Evolutionary conservation across 2,329 filamentous ascomycete genomes (phyloP).

Genomic region (Lachnellula hyalina): DNA sequence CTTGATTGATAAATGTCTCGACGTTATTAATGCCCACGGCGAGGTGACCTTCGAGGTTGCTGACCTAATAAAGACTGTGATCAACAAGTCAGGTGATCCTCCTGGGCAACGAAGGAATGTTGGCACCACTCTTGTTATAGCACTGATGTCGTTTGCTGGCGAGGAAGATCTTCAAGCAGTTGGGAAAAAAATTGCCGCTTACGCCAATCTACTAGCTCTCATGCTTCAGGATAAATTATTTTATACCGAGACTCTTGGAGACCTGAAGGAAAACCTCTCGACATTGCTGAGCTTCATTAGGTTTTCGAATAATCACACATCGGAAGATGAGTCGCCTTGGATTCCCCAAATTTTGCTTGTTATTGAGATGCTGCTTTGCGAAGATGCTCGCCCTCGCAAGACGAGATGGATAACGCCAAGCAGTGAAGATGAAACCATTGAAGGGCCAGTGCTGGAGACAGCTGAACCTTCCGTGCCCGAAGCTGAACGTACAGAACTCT

Average conservation of each 20-base stretch:
- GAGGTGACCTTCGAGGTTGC: constrained; percentile 86
- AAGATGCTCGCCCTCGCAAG: constrained; percentile 75
- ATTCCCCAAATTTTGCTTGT: constrained; percentile 86
- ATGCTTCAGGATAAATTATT: constrained; percentile 79
- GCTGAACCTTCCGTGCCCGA: constrained; percentile 57
- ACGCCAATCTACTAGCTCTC: constrained; percentile 84
- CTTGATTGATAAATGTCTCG: constrained; percentile 83
- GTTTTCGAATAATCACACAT: constrained; percentile 57
- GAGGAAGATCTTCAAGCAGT: constrained; percentile 48
- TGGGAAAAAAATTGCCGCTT: constrained; percentile 72
- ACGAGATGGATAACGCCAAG: constrained; percentile 63
- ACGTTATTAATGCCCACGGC: constrained; percentile 82
- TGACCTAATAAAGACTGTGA: constrained; percentile 74
- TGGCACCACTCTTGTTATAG: constrained; percentile 76
- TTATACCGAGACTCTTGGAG: constrained; percentile 69
- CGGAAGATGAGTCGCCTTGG: constrained; percentile 84
- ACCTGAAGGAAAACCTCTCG: constrained; percentile 70
- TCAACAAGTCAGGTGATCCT: constrained; percentile 53
- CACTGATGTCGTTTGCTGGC: constrained; percentile 64
- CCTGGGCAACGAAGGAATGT: constrained; percentile 61
- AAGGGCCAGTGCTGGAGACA: constrained; percentile 52
- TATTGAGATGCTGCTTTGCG: constrained; percentile 81
- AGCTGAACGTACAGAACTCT: constrained; percentile 63
- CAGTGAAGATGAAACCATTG: constrained; percentile 43
- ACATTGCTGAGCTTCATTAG: constrained; percentile 77